Evolutionary conservation across 768 basidiomycete species (phyloP), one percentile per base, ranked within the genome.

Genomic region (Glaciozyma antarctica): DNA sequence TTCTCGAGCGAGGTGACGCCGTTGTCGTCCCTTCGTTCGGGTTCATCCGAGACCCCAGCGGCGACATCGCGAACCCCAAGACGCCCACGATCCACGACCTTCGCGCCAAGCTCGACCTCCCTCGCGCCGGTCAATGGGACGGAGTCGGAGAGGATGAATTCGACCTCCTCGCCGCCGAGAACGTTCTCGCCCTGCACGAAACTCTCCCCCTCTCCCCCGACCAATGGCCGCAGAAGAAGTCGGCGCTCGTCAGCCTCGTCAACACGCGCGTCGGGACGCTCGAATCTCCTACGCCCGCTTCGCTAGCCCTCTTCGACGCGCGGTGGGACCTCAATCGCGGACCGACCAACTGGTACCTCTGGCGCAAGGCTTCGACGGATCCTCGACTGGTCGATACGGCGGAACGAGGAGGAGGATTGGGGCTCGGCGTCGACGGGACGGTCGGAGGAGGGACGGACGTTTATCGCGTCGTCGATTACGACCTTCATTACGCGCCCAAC

Each of bases 1-100:
- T 71, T 3, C 53, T 74, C 44, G 65, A 66, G 17, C 47, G 48
- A 7, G 73, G 72, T n/a, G 70, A 74, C 61, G 72, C 63, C 19
- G 43, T 74, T 51, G 70, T 74, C n/a, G 65, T 74, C 16, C 73
- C 73, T 9, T 60, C 68, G 4, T 74, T 74, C n/a, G 73, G 66
- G 4, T 64, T 65, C 58, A 43, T 71, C 7, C 67, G 73, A n/a
- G 64, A 65, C 38, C 60, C 64, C 9, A 54, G 53, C 2, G 64
- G 61, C 32, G 61, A 64, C 43, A 32, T 63, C 2, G 28, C 55
- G 13, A 51, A 38, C 26, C 53, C 43, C n/a, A 49, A 30, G 7
- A 24, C 56, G 19, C 62, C 63, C 12, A 68, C 65, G 32, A n/a
- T 65, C 16, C 21, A 30, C 15, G 41, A 53, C 30, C 55, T 71